phyloP scores from a whole-genome alignment of 345 rosid genomes.

The Salix arbutifolia region DNA sequence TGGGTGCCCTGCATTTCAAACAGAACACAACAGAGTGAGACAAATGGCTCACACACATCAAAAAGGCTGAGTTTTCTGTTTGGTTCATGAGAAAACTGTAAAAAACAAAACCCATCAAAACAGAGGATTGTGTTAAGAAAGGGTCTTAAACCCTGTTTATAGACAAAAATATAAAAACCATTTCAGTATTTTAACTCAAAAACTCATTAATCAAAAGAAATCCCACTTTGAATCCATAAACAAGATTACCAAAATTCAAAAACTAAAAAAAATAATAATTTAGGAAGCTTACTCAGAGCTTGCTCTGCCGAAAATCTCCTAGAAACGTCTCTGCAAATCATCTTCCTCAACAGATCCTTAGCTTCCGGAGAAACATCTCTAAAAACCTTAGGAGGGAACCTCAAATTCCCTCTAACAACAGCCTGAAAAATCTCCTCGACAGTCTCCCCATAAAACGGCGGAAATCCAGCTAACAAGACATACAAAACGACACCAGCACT shows the following conservation, averaged over 20 bases:
- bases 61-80: background rate
- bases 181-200: background rate
- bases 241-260: background rate
- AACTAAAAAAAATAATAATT: background rate
- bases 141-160: background rate
- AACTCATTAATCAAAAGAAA: background rate
- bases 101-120: background rate
- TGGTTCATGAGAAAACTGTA: background rate
- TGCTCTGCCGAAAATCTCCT: constrained; percentile 30
- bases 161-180: background rate
- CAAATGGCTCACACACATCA: background rate
- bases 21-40: background rate
- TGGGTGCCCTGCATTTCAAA: constrained; percentile 19
- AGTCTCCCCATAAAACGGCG: constrained; percentile 26
- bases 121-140: background rate
- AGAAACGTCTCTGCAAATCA: constrained; percentile 26
- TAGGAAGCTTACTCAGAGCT: constrained; percentile 22
- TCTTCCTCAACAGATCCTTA: constrained; percentile 25
- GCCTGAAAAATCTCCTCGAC: constrained; percentile 29
- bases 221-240: background rate
- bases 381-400: constrained; percentile 24
- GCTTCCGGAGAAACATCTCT: constrained; percentile 16
- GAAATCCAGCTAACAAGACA: constrained; percentile 27
- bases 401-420: constrained; percentile 26
- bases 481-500: constrained; percentile 33